phyloP scores from a whole-genome alignment of 208 protist genomes.

The Borovskyia barvae region DNA sequence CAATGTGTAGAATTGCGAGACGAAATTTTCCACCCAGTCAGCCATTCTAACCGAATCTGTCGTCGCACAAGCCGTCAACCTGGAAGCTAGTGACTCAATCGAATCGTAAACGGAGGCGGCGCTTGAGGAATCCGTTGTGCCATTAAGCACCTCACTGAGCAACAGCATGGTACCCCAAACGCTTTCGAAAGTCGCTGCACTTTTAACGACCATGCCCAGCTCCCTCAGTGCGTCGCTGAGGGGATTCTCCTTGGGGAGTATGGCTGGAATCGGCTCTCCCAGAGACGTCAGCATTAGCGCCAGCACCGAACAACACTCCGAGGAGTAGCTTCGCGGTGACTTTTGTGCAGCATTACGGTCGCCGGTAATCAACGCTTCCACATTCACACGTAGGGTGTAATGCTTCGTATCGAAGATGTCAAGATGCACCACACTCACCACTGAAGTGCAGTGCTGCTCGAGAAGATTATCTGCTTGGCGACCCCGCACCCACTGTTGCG shows the following conservation, averaged over 20 bases:
- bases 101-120: conserved; percentile 12
- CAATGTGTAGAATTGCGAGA: conserved; percentile 24
- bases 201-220: conserved; percentile 12
- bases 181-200: conserved; percentile 15
- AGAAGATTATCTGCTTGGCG: conserved; percentile 23
- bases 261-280: conserved; percentile 10
- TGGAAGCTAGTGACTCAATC: conserved; percentile 13
- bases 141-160: conserved; percentile 16
- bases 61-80: conserved; percentile 1
- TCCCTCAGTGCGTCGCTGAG: conserved; percentile 19
- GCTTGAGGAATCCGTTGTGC: conserved; percentile 6
- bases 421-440: conserved; percentile 15
- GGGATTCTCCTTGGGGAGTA: conserved; percentile 3
- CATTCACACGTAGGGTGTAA: conserved; percentile 29
- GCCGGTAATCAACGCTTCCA: conserved; percentile 23
- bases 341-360: conserved; percentile 4
- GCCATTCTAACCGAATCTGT: conserved; percentile 3
- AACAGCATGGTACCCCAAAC: conserved; percentile 23
- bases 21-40: conserved; percentile 13
- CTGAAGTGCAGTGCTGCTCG: conserved; percentile 28
- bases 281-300: conserved; percentile 18
- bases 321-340: not conserved
- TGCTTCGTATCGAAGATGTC: conserved; percentile 22
- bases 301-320: conserved; percentile 16
- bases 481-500: not conserved